A percentile compares a stretch with the other conserved stretches of the same genome.
Evolutionary conservation across 768 basidiomycete species (phyloP).

Genomic region (Pulveroboletus frians): DNA sequence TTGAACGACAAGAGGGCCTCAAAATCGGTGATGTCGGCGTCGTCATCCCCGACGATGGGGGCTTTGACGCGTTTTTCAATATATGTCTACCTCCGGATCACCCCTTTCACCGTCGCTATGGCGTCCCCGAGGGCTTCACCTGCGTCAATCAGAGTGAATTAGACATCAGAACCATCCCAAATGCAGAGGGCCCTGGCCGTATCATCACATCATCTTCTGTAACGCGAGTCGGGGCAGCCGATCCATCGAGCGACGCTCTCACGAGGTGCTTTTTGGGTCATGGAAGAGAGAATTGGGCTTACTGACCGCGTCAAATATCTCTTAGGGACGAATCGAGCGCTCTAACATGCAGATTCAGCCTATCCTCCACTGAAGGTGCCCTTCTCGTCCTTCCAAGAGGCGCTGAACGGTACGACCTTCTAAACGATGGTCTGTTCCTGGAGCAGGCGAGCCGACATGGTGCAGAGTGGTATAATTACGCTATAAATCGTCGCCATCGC

Average conservation of each 20-base stretch:
- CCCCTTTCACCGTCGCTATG: conserved; percentile 5
- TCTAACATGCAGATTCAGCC: background rate
- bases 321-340: background rate
- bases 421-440: background rate
- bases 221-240: background rate
- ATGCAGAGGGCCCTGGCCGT: background rate
- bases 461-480: background rate
- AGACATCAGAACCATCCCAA: conserved; percentile 5
- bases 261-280: background rate
- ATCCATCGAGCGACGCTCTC: background rate
- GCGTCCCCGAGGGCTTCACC: conserved; percentile 25
- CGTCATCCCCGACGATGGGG: conserved; percentile 24
- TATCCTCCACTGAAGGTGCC: background rate
- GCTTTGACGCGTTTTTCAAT: conserved; percentile 34
- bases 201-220: background rate
- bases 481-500: background rate
- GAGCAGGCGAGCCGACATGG: conserved; percentile 1
- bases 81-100: conserved; percentile 29
- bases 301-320: background rate
- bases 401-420: background rate
- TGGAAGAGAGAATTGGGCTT: background rate
- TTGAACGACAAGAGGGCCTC: conserved; percentile 23
- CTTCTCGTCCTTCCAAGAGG: background rate
- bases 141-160: conserved; percentile 10
- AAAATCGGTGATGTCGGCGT: conserved; percentile 30